Base-by-base conservation (phyloP, 495 filamentous ascomycete species). In the Lasiosphaeriaceae sp. region DNA sequence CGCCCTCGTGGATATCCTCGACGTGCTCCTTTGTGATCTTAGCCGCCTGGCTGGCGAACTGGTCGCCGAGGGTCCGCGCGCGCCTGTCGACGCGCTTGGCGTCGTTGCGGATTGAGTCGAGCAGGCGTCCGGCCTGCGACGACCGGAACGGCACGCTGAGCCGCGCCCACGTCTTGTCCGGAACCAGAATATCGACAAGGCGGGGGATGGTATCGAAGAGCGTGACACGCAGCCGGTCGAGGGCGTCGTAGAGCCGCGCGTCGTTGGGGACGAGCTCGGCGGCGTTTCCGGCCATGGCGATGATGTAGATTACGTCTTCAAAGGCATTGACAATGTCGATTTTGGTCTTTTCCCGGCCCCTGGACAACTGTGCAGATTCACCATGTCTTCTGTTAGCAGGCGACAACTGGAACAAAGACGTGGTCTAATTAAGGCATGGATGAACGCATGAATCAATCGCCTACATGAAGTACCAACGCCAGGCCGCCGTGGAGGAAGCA, bases 21-120 rank as follows among this genome's bases (percentile, higher is more conserved):
- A 60, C 53, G 29, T 60, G 53, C 7, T 52, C 26, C 29, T 56
- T 55, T 6, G 54, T 56, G 11, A 55, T 55, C 21, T 29, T 55
- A 8, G 53, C 43, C 1, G 53, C 53, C 14, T 55, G 43, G 26
- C 26, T 55, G 17, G 37, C 20, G 5, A 56, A n/a, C 1, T 56
- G 45, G 53, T 56, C 53, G 24, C 43, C 41, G 22, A 60, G 37
- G 19, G 20, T 48, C 29, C 31, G 26, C 12, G 53, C 47, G 12
- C 52, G 43, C 11, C 14, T 7, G 11, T 56, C 54, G 1, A 60
- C 53, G 24, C 54, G 54, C 11, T 16, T 47, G n/a, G 35, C 20
- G 20, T 56, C 54, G n/a, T 35, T 56, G 12, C 44, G 23, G 24
- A 60, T 45, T 20, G 41, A 20, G n/a, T 50, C 43, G 2, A 60